Base-by-base conservation (phyloP, 148 eudicot genomes). In the Camellia sinensis region DNA sequence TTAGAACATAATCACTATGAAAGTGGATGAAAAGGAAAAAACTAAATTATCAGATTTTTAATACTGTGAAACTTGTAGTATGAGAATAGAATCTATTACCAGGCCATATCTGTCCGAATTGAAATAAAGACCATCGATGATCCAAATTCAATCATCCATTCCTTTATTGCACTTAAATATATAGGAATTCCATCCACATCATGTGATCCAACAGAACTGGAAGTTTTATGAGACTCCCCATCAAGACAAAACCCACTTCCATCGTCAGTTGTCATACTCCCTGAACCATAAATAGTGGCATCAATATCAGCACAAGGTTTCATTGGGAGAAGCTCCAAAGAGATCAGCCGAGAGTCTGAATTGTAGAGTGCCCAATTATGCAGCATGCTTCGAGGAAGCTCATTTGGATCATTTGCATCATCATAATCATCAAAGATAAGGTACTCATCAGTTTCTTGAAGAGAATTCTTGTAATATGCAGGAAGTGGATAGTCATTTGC, bases 301-400 rank as follows among this genome's bases (percentile, higher is more conserved):
- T 94, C 98, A 76, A 96, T 94, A 37, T 96, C 98, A 48, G 92
- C 95, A 87, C 99, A 96, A 40, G 97, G 95, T 88, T 94, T 96
- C 98, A 96, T 89, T 61, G 99, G 99, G 67, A 96, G 92, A 73
- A 96, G 95, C 81, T 96, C 99, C 88, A 96, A 83, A 60, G 98
- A 89, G 66, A 96, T 91, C 79, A 96, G 73, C 66, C 97, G 86
- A 18, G 94, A 86, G 79, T 96, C 99, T 10, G 95, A 92, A 80
- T 96, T 92, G 81, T 96, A 96, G n/a, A 93, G 89, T 54, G 99
- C 88, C 97, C 99, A 96, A 74, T 96, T 89, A 81, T 96, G 99
- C 79, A 96, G 95, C 97, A 92, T 93, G 87, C 91, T 90, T 76
- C 90, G 84, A 2, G 99, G 99, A 73, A 96, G 92, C 1, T 89